phyloP scores from a whole-genome alignment of 371 early-diverging fungal genomes.

The Dentiscutata heterogama region DNA sequence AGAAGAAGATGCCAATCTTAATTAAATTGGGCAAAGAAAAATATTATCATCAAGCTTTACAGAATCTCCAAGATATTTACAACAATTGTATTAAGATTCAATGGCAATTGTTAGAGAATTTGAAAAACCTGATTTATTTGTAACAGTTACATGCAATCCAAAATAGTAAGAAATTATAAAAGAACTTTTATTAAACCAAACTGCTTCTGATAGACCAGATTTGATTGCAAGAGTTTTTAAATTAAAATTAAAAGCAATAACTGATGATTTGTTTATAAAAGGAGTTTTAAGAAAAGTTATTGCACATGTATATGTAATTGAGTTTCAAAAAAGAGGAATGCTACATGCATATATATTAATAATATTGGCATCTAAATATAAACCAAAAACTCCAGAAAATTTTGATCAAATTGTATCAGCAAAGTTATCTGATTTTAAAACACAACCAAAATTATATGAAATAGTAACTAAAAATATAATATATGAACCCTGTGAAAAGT shows the following conservation, averaged over 20 bases:
- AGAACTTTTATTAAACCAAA: slow-evolving; percentile 17
- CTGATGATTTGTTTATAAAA: background rate
- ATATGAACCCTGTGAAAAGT: slow-evolving; percentile 51
- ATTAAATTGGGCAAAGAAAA: background rate
- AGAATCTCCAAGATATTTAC: background rate
- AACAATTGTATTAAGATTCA: background rate
- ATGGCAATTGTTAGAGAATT: slow-evolving; percentile 32
- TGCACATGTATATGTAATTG: too few species aligned
- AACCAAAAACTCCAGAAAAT: slow-evolving; percentile 47
- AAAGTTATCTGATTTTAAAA: too few species aligned
- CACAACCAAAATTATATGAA: slow-evolving; percentile 48
- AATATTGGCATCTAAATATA: too few species aligned
- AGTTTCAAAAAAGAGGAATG: too few species aligned
- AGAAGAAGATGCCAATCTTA: background rate
- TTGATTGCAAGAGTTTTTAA: slow-evolving; percentile 9
- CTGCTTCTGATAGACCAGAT: background rate
- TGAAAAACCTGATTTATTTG: slow-evolving; percentile 5
- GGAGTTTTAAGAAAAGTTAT: background rate
- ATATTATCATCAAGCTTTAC: background rate
- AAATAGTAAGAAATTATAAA: background rate
- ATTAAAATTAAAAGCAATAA: slow-evolving; percentile 16
- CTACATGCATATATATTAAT: too few species aligned
- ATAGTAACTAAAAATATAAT: slow-evolving; percentile 52
- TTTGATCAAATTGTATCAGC: slow-evolving; percentile 51
- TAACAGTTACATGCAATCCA: background rate